Conservation (phyloP, 306 rosid species). For the Glycine tomentella region DNA sequence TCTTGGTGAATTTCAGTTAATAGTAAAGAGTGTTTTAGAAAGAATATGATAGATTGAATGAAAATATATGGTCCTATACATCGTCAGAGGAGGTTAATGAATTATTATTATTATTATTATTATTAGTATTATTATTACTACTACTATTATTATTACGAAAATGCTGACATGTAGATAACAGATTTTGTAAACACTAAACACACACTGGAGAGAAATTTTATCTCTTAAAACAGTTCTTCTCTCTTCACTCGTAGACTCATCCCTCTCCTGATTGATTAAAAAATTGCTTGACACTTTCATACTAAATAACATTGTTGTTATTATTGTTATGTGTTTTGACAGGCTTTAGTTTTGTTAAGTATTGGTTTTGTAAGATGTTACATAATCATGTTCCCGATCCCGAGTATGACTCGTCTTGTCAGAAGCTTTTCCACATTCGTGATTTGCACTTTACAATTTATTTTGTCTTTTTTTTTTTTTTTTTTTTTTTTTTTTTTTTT, state of each 20-base stretch:
- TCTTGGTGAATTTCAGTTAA: neutral
- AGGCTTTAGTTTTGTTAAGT: slow-evolving; percentile 19
- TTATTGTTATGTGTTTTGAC: neutral
- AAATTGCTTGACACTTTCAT: neutral
- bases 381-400: neutral
- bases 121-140: neutral
- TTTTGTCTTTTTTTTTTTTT: neutral
- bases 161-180: neutral
- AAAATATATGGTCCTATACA: neutral
- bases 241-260: neutral
- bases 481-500: neutral
- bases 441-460: slow-evolving; percentile 24
- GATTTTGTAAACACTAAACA: neutral
- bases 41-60: neutral
- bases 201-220: neutral
- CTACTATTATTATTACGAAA: neutral
- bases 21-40: neutral
- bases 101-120: neutral
- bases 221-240: neutral
- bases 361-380: slow-evolving; percentile 31
- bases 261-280: neutral
- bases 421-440: slow-evolving; percentile 4
- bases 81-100: neutral
- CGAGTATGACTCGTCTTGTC: neutral
- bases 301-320: neutral